phyloP scores from a whole-genome alignment of 805 yeast species.

The Saccharomycopsis sp. region DNA sequence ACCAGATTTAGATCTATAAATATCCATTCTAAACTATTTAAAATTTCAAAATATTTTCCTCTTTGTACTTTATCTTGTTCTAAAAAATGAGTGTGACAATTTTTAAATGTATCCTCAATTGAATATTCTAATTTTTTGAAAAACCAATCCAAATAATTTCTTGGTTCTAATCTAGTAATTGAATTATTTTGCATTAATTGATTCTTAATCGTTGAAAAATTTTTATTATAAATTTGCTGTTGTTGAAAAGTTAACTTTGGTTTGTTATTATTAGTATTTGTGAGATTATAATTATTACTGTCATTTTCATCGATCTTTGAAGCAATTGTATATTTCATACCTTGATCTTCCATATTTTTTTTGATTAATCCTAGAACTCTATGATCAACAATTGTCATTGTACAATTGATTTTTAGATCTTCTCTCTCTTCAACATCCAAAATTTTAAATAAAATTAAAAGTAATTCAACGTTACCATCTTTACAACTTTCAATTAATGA shows the following conservation, averaged over 20 bases:
- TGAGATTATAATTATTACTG: background rate
- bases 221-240: slow-evolving; percentile 15
- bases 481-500: slow-evolving; percentile 65
- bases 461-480: slow-evolving; percentile 54
- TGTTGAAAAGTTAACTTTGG: slow-evolving; percentile 18
- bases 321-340: slow-evolving; percentile 16
- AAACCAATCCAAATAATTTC: slow-evolving; percentile 57
- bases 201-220: slow-evolving; percentile 24
- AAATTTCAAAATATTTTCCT: slow-evolving; percentile 36
- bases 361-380: slow-evolving; percentile 16
- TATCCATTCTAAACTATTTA: slow-evolving; percentile 72
- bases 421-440: slow-evolving; percentile 73
- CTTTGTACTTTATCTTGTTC: slow-evolving; percentile 24
- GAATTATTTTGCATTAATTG: slow-evolving; percentile 29
- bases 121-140: slow-evolving; percentile 46
- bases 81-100: slow-evolving; percentile 46
- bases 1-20: slow-evolving; percentile 60
- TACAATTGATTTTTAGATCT: slow-evolving; percentile 45
- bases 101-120: slow-evolving; percentile 55
- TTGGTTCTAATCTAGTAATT: slow-evolving; percentile 33
- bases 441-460: slow-evolving; percentile 63
- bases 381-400: slow-evolving; percentile 24
- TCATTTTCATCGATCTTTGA: slow-evolving; percentile 15
- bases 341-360: slow-evolving; percentile 18
- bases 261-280: background rate